These are phyloP conservation scores for Podaxis rugospora DNA, from an alignment of 768 basidiomycete species.

Conservation along the genomic window DNA sequence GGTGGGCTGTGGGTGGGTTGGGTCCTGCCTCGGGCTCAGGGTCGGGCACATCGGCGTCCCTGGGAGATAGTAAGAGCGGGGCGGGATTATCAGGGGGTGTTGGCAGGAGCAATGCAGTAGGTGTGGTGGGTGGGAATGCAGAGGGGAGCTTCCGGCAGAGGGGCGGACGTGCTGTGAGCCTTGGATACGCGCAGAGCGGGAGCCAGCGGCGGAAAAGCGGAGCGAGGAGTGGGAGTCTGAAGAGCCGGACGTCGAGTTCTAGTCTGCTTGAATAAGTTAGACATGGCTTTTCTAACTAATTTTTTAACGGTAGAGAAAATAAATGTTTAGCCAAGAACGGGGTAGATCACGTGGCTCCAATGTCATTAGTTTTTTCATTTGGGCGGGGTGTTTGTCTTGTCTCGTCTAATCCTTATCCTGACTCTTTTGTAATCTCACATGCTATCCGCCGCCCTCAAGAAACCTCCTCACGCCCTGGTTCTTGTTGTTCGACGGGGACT, in stretches of 20 bases:
- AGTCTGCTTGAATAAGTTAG: neutral
- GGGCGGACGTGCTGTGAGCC: conserved; percentile 21
- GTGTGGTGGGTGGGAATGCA: neutral
- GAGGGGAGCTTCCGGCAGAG: conserved; percentile 9
- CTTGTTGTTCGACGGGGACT: conserved; percentile 31
- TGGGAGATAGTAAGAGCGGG: neutral
- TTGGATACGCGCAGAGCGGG: conserved; percentile 16
- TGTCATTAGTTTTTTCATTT: conserved; percentile 12
- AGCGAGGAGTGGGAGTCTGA: conserved; percentile 1
- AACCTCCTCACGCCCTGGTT: conserved; percentile 16
- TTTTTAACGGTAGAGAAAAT: neutral
- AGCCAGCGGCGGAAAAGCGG: conserved; percentile 6
- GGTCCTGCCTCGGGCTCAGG: conserved; percentile 14
- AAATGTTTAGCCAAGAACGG: neutral
- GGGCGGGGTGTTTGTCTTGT: neutral
- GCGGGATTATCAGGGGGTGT: neutral
- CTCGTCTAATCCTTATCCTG: neutral
- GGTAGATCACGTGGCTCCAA: conserved; percentile 13
- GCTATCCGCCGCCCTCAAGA: conserved; percentile 1
- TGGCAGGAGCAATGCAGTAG: conserved; percentile 4
- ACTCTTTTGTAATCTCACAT: neutral
- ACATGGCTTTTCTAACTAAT: no score
- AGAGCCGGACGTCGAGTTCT: conserved; percentile 4
- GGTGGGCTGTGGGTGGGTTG: conserved; percentile 73
- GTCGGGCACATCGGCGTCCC: neutral